A percentile compares a stretch with the other conserved stretches of the same genome.
These are phyloP conservation scores for Tetracentron sinense DNA, from an alignment of 164 flowering plant species.

Conservation along the genomic window DNA sequence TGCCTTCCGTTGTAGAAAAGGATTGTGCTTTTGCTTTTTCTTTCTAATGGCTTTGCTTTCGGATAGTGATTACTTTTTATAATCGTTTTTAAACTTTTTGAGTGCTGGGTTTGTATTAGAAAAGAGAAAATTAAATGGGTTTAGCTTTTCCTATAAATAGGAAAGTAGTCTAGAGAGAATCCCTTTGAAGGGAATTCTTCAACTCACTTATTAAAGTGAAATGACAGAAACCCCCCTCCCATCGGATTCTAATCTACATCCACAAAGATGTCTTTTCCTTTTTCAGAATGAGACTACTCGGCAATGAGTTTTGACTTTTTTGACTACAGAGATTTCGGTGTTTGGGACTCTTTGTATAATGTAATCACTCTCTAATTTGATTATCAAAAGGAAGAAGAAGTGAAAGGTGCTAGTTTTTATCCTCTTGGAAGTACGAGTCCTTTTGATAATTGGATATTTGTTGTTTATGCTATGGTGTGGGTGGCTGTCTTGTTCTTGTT, in stretches of 20 bases:
- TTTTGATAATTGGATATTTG: no score
- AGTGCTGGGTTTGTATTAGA: neutral
- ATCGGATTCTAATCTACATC: neutral
- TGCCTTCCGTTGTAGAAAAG: neutral
- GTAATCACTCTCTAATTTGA: no score
- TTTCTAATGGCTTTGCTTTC: neutral
- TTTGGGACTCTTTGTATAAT: no score
- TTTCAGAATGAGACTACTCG: neutral
- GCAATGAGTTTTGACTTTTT: neutral
- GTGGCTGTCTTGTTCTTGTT: no score
- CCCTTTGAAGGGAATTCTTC: neutral
- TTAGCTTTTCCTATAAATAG: no score
- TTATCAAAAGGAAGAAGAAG: no score
- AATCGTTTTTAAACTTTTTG: neutral
- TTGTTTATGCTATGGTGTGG: no score
- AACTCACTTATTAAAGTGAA: no score
- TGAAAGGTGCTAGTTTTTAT: no score
- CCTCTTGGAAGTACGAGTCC: no score
- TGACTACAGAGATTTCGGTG: no score
- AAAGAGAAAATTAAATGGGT: neutral
- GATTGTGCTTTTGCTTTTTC: conserved; percentile 6
- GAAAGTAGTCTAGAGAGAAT: no score
- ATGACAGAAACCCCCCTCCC: neutral
- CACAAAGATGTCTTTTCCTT: neutral
- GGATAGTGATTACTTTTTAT: conserved; percentile 4